Evolutionary conservation across 306 rosid species (phyloP).

Genomic region (Malus domestica): DNA sequence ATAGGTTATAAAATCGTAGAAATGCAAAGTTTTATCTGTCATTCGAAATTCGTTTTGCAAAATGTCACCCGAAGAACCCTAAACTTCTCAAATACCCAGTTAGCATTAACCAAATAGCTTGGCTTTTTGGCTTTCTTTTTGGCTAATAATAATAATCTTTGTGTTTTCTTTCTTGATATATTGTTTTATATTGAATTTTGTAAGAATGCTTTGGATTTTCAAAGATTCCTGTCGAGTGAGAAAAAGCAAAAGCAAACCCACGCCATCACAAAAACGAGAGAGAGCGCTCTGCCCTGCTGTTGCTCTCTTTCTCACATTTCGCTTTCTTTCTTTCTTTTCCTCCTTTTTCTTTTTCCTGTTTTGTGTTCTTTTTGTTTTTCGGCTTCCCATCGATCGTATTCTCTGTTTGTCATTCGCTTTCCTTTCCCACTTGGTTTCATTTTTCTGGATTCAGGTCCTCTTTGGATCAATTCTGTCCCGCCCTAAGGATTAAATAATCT

Average conservation of each 20-base stretch:
- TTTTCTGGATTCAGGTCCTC: neutral
- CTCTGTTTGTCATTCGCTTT: neutral
- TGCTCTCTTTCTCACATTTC: conserved; percentile 17
- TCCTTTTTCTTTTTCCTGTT: conserved; percentile 62
- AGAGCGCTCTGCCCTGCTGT: neutral
- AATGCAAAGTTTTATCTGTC: too few species aligned
- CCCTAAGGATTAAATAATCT: too few species aligned
- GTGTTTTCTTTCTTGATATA: conserved; percentile 4
- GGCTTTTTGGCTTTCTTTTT: neutral
- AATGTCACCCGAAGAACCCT: neutral
- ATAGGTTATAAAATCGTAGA: too few species aligned
- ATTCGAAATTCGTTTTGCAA: neutral
- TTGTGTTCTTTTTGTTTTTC: conserved; percentile 55
- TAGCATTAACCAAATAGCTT: neutral
- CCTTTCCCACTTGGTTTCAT: conserved; percentile 11
- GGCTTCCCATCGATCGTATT: conserved; percentile 13
- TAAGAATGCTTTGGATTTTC: conserved; percentile 40
- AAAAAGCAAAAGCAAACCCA: conserved; percentile 52
- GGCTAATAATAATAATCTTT: neutral
- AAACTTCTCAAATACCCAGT: neutral
- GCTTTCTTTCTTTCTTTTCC: conserved; percentile 34
- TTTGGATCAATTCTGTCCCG: too few species aligned
- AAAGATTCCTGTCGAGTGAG: conserved; percentile 55
- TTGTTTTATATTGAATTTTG: conserved; percentile 10
- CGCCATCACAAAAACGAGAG: conserved; percentile 40